Evolutionary conservation across 805 yeast genomes (phyloP), one percentile per base, ranked within the genome.

Genomic region (Torulaspora quercuum): DNA sequence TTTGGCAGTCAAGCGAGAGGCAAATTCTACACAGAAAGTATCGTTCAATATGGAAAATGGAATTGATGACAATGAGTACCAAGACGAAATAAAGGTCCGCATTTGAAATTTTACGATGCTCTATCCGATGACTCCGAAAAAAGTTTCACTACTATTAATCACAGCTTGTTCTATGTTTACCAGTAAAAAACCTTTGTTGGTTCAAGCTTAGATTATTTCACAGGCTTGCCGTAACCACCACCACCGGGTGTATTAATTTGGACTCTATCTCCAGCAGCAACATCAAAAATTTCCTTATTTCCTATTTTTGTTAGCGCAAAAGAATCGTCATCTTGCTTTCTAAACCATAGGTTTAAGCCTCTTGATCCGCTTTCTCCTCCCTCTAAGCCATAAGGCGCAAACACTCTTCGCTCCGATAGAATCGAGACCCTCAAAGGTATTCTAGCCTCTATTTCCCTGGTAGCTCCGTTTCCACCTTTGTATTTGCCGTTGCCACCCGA

Each of bases 401-500:
- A 63, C 2, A 83, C 78, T 50, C 97, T 72, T 56, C 97, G 73
- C 57, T 90, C 96, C 50, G 90, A 82, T 37, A 82, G 68, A 42
- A 86, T 85, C 1, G 92, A 85, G 7, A 82, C 88, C 46, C 76
- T 78, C 7, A 82, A 77, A 2, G 80, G 77, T 13, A 72, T 67
- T 34, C 81, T 61, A 61, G 88, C 88, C 60, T 87, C 92, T 38
- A 88, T 75, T 39, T 87, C 95, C 48, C 96, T 73, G 3, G 82
- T 57, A 3, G 81, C 87, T 43, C 97, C 96, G 55, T 84, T 74
- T 21, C 97, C 97, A 29, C 97, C 96, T 7, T 49, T 59, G 56
- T 67, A 74, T 47, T 63, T 58, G 8, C 96, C 96, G 1, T 55
- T 49, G 35, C 97, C 97, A 17, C 96, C 96, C n/a, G 95, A 82